Base-by-base conservation (phyloP, 305 asterid species). In the Stenogyne calaminthoides region DNA sequence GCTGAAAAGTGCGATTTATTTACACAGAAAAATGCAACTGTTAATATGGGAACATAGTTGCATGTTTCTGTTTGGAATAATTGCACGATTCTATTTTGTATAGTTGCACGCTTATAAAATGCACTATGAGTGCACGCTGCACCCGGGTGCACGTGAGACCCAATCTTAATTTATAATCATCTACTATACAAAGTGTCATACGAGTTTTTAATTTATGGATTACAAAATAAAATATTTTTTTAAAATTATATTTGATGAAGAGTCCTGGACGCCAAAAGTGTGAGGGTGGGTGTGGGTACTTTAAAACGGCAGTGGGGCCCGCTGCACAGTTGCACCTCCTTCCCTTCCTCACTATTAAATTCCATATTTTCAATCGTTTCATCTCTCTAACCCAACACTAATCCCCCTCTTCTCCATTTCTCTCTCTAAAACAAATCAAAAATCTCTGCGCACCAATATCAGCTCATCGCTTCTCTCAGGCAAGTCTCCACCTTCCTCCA, bases 351-450 rank as follows among this genome's bases (percentile, higher is more conserved):
- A 69, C 83, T 80, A 78, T 83, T 83, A 4, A 80, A 83, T 61
- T 80, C 85, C 87, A 80, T 76, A 75, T 18, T 72, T 80, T 51
- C 74, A 69, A 72, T 83, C 71, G 51, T 75, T 54, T 14, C 67
- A 32, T 71, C 73, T 69, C 76, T 55, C 76, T 6, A 72, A 46
- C 52, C 69, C 72, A n/a, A n/a, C 76, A 46, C 58, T 37, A 66
- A 71, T 62, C 9, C 55, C 16, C 77, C 25, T 70, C 63, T 65
- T 65, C 75, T 65, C 68, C 11, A 1, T 64, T 22, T 80, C 77
- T 64, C 81, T 70, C 73, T 22, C 79, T 7, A 22, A 12, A 58
- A 19, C 2, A 0, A 19, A 19, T 59, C 78, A 49, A 62, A 2
- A 57, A 57, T 19, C 27, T 36, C 72, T 73, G 72, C 77, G 68